Base-by-base conservation (phyloP, 176 grass and related monocot species). In the Ensete glaucum region DNA sequence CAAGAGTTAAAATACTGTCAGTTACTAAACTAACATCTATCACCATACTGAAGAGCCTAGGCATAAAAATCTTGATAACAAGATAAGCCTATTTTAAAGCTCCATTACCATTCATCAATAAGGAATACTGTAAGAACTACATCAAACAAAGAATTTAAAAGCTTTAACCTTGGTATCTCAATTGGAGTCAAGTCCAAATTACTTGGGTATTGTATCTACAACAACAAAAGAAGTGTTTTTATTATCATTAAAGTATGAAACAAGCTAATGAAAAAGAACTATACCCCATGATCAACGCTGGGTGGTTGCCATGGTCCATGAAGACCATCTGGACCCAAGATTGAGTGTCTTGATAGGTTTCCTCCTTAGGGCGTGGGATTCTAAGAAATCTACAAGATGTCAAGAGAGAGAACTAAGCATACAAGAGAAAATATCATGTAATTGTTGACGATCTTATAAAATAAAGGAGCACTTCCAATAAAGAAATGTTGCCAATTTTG, bases 321-420 rank as follows among this genome's bases (percentile, higher is more conserved):
- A 74, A 88, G 86, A 25, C 86, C 86, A 73, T 84, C 75, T 52
- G 81, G 86, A 22, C 86, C 86, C 73, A 88, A 60, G 62, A 88
- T 84, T 11, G 86, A 81, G 78, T 88, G 86, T 67, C 60, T 88
- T 73, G 64, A 62, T 48, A 84, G 53, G 86, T 88, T 72, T 84
- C 86, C 49, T 84, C 78, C 22, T 73, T 88, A 29, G 86, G 67
- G 34, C 62, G 17, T 53, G 78, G 73, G 68, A 88, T 65, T 48
- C 73, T 84, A 63, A 88, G 72, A 72, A 62, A 43, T 43, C 34
- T 6, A 43, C 34, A 43, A 43, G 4, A 43, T 43, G 34, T 4
- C 34, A 43, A 43, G 5, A 6, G 34, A 43, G 13, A n/a, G 8
- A 43, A 69, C 13, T 21, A 12, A 27, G 17, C 56, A 12, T 48